Conservation (phyloP, 2,329 filamentous ascomycete genomes). For the Septoria petroselini region DNA sequence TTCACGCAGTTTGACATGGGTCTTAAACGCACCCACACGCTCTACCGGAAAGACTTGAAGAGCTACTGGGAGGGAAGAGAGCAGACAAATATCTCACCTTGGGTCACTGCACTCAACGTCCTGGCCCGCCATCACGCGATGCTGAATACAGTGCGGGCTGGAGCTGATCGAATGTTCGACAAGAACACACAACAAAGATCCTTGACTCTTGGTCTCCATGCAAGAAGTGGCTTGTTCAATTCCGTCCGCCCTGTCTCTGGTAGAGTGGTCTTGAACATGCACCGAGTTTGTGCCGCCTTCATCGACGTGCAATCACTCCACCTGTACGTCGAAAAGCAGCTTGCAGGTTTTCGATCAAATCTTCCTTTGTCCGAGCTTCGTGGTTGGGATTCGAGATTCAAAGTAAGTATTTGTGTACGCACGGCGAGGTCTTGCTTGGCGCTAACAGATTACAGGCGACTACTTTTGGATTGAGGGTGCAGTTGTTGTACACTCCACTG, state of each 20-base stretch:
- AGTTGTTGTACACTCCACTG: neutral
- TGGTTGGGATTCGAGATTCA: too few relatives aligned
- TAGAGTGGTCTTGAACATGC: constrained; percentile 23
- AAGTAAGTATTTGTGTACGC: too few relatives aligned
- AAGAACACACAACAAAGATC: too few relatives aligned
- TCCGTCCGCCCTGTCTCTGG: constrained; percentile 13
- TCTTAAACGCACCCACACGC: neutral
- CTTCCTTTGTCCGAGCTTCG: too few relatives aligned
- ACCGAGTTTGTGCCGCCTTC: constrained; percentile 23
- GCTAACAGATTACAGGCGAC: too few relatives aligned
- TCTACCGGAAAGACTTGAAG: neutral
- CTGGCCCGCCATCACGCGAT: constrained; percentile 4
- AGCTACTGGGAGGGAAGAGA: neutral
- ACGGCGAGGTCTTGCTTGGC: too few relatives aligned
- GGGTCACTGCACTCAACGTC: constrained; percentile 3
- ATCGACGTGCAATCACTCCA: constrained; percentile 12
- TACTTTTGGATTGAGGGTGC: neutral
- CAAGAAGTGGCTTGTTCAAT: constrained; percentile 17
- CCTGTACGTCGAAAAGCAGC: too few relatives aligned
- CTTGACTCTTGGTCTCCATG: neutral
- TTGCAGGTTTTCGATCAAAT: too few relatives aligned
- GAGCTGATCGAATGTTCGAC: too few relatives aligned
- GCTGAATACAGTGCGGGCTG: neutral
- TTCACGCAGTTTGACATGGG: too few relatives aligned
- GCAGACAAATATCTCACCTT: neutral